Base-by-base conservation (phyloP, 345 rosid species). In the Eucalyptus urophylla region DNA sequence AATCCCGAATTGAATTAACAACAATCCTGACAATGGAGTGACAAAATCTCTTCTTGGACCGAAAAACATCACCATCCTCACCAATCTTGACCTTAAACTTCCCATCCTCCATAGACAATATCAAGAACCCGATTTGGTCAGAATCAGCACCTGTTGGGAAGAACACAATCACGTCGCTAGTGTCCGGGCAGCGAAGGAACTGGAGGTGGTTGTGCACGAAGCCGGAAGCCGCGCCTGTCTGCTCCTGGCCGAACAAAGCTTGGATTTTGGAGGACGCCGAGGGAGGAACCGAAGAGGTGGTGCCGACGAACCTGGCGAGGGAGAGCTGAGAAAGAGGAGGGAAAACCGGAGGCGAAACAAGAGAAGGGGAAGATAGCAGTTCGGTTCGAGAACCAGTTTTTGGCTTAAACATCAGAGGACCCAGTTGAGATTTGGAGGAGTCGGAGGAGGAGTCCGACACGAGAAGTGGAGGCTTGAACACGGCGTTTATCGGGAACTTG, bases 261-360 rank as follows among this genome's bases (percentile, higher is more conserved):
- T 90, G 88, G n/a, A 94, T 89, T 6, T 89, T 80, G 86, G 92
- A 90, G 27, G 95, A 65, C 29, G 91, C 67, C 22, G 94, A 92
- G 62, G 45, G 89, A 86, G 93, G 94, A 62, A 93, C 87, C 53
- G 92, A 88, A 50, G 92, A 69, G 56, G 95, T 88, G 24, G 92
- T 86, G 86, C 88, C 31, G 92, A 95, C 93, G 89, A 95, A 96
- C 14, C 96, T 89, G 6, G 93, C 40, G 90, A 92, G 90, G 49
- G 97, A 90, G n/a, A 94, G 93, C 69, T 87, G 92, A 86, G 96
- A 93, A 88, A 90, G 87, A 49, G 95, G 93, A 89, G 90, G 94
- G 93, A 88, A 88, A 49, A 22, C 90, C 88, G 88, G 89, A 89
- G 81, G 87, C 80, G 49, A 93, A 89, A 89, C 31, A 13, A 86